These are phyloP conservation scores for Erigeron canadensis DNA, from an alignment of 129 eudicot genomes.

Conservation along the genomic window DNA sequence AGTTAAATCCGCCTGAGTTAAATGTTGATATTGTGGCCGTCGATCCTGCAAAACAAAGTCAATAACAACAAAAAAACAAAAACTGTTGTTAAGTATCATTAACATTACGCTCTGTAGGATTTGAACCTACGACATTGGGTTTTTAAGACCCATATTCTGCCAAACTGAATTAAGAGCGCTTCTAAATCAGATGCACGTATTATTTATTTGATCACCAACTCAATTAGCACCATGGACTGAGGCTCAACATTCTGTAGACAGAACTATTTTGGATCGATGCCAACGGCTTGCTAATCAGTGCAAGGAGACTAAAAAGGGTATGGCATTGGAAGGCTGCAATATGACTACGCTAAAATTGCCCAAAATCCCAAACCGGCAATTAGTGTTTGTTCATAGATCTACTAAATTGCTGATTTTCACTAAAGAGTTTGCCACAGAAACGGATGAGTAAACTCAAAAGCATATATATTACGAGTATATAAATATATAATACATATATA, in stretches of 20 bases:
- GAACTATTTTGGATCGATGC: neutral
- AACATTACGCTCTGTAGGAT: conserved; percentile 43
- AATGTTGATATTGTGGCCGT: conserved; percentile 17
- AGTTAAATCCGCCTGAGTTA: conserved; percentile 22
- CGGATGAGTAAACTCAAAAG: conserved; percentile 5
- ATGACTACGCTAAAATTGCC: too few species aligned
- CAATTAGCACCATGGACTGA: conserved; percentile 8
- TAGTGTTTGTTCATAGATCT: neutral
- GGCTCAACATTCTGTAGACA: neutral
- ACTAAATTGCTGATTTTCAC: neutral
- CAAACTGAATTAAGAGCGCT: conserved; percentile 44
- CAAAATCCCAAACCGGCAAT: neutral
- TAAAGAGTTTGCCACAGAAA: neutral
- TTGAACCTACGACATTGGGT: conserved; percentile 48
- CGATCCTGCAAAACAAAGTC: conserved; percentile 30
- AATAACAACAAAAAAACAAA: conserved; percentile 7
- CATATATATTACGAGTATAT: too few species aligned
- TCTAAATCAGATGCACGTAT: neutral
- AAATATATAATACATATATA: neutral
- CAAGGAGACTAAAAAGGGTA: neutral
- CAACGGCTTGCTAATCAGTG: neutral
- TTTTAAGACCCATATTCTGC: conserved; percentile 36
- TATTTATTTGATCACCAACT: neutral
- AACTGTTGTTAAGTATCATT: neutral
- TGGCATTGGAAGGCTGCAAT: too few species aligned